Base-by-base conservation (phyloP, 2,329 filamentous ascomycete genomes). In the Fusarium lateritium region DNA sequence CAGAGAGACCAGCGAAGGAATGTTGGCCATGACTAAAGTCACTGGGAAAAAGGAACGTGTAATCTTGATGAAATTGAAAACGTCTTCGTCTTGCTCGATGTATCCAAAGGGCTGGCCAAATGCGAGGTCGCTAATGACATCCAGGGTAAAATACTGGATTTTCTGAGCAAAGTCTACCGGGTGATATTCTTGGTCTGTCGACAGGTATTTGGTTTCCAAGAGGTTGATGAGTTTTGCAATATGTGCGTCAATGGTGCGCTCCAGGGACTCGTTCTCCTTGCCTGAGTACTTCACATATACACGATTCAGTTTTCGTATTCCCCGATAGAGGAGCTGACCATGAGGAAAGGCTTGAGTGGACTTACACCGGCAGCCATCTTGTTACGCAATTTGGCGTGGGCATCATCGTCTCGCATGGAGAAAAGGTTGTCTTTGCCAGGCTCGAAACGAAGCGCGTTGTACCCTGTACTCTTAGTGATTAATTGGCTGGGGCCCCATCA, bases 341-440 rank as follows among this genome's bases (percentile, higher is more conserved):
- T 10, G 28, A 7, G 28, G 28, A 28, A 24, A 24, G 24, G 24
- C 24, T 13, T 5, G 2, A 3, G 0, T 3, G 17, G 24, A n/a
- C 79, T 61, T 77, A 85, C 86, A 2, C 84, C 87, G 3, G 83
- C 78, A 5, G 83, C 80, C 79, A 88, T 83, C 64, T 86, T 84
- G 68, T 82, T 83, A 21, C 83, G 78, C 36, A 83, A 71, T 19
- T 69, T 65, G 3, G 80, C 76, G 65, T 89, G 87, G 42, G 80
- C 80, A 7, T 78, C 79, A 42, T 83, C 84, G 59, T 88, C 79
- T 6, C 81, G 81, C 67, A 85, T 80, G 3, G 80, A 84, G 61
- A 89, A 87, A 34, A 88, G 78, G 56, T 85, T 87, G 69, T 88
- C 84, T 6, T 79, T 77, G 1, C 82, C 81, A 6, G 83, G 80